phyloP scores from a whole-genome alignment of 352 stramenopile species.

The Phytophthora capsici region DNA sequence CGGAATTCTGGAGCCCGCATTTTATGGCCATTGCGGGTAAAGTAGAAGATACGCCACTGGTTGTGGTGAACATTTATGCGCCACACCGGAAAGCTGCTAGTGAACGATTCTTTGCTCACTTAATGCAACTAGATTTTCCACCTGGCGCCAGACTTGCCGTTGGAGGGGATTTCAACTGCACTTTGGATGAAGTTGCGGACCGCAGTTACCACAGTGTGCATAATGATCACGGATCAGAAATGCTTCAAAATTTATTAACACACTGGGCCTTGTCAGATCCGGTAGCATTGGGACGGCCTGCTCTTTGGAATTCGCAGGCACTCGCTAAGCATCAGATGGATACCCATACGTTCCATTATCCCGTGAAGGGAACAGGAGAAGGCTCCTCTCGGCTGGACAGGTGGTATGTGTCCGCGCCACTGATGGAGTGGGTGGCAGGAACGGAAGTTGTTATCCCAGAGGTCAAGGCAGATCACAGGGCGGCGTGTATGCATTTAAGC shows the following conservation, averaged over 20 bases:
- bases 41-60: background rate
- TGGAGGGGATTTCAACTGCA: no score
- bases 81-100: no score
- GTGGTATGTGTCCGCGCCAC: background rate
- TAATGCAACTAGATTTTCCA: no score
- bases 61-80: background rate
- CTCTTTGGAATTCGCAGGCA: background rate
- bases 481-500: background rate
- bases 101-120: no score
- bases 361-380: background rate
- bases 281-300: background rate
- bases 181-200: background rate
- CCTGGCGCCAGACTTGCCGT: no score
- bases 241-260: background rate
- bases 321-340: background rate
- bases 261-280: background rate
- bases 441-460: background rate
- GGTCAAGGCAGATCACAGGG: background rate
- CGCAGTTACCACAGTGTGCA: background rate
- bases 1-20: background rate
- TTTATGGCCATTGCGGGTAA: background rate
- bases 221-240: background rate
- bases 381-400: background rate
- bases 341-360: constrained; percentile 1
- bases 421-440: background rate